phyloP scores from a whole-genome alignment of 768 basidiomycete genomes.

The Paxillus rubicundulus region DNA sequence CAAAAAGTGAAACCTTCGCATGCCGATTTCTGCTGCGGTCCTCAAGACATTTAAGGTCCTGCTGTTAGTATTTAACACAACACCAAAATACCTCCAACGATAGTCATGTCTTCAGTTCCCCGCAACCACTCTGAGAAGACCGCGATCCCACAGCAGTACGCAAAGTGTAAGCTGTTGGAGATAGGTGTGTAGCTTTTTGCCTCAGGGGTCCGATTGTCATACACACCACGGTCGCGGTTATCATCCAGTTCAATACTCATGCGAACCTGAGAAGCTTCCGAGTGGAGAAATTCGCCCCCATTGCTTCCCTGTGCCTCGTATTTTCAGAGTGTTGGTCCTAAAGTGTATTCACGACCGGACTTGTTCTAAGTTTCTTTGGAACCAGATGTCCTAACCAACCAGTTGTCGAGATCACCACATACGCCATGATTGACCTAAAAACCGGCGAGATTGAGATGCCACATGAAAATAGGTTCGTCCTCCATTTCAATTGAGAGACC shows the following conservation, averaged over 20 bases:
- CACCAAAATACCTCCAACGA: not conserved
- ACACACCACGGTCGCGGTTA: conserved; percentile 4
- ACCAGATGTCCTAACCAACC: conserved; percentile 63
- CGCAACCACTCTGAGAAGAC: not conserved
- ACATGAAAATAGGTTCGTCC: conserved; percentile 38
- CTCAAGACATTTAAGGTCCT: no score
- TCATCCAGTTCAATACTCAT: conserved; percentile 57
- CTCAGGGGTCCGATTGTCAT: not conserved
- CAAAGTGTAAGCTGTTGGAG: conserved; percentile 60
- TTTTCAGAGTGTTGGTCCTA: conserved; percentile 64
- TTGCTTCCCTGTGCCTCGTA: conserved; percentile 73
- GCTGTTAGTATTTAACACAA: no score
- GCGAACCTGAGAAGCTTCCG: conserved; percentile 39
- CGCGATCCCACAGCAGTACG: not conserved
- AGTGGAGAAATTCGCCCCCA: conserved; percentile 36
- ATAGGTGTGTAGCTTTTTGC: conserved; percentile 35
- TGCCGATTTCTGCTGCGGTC: not conserved
- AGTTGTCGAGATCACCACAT: conserved; percentile 67
- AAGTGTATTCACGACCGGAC: conserved; percentile 1
- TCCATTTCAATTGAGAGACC: conserved; percentile 6
- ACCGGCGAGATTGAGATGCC: conserved; percentile 54
- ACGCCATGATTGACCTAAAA: conserved; percentile 45
- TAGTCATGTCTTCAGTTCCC: not conserved
- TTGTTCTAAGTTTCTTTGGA: conserved; percentile 5
- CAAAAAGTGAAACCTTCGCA: not conserved